These are phyloP conservation scores for Tetrapisispora fleetii DNA, from an alignment of 805 yeast species.

Conservation along the genomic window DNA sequence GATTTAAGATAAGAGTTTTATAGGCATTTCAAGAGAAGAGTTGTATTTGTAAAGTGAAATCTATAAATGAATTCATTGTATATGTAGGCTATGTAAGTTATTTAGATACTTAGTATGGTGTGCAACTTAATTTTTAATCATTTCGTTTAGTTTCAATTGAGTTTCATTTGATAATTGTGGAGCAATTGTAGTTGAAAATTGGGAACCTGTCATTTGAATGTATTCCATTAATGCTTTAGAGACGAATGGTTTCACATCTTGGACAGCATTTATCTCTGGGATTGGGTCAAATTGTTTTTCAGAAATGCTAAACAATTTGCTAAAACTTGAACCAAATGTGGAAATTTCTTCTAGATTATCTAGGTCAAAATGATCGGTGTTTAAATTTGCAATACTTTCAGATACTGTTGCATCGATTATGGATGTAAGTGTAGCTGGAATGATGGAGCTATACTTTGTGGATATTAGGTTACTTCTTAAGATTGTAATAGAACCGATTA, in stretches of 20 bases:
- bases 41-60: background rate
- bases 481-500: constrained; percentile 36
- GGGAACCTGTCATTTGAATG: constrained; percentile 12
- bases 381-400: constrained; percentile 32
- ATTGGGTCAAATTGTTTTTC: constrained; percentile 62
- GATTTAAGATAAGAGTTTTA: too few relatives aligned
- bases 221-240: constrained; percentile 17
- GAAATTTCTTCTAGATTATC: constrained; percentile 59
- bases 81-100: background rate
- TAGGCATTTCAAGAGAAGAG: too few relatives aligned
- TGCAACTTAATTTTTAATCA: constrained; percentile 7
- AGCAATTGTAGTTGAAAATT: constrained; percentile 12
- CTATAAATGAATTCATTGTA: background rate
- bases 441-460: constrained; percentile 35
- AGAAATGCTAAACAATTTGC: constrained; percentile 57
- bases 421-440: constrained; percentile 36
- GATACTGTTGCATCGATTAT: constrained; percentile 33
- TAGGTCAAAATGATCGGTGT: constrained; percentile 31
- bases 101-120: too few relatives aligned
- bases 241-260: constrained; percentile 19
- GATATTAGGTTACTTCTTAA: constrained; percentile 28
- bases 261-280: constrained; percentile 34
- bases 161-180: constrained; percentile 24
- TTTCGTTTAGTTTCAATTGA: constrained; percentile 17
- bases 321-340: constrained; percentile 79